Percentiles rank a stretch among this genome's conserved stretches.
Conservation (phyloP, 352 stramenopile genomes). For the Globisporangium abappressorium region DNA sequence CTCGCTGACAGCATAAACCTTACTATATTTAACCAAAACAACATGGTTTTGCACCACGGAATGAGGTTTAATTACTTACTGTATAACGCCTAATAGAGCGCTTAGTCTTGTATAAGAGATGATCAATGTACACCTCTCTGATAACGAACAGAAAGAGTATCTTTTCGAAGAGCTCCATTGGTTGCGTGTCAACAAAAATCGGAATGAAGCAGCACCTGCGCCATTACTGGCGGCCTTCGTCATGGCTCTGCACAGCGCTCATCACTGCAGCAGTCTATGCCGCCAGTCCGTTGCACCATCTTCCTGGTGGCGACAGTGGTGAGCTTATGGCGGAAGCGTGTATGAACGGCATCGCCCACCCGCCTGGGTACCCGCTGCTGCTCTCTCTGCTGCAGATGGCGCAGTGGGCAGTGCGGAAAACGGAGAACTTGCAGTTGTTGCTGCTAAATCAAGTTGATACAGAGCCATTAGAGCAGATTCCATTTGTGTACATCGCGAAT, state of each 20-base stretch:
- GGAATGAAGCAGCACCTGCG: neutral
- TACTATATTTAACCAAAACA: neutral
- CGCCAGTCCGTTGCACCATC: constrained; percentile 15
- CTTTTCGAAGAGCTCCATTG: constrained; percentile 9
- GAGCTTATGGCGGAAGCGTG: constrained; percentile 92
- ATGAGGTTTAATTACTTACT: neutral
- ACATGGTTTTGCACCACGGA: neutral
- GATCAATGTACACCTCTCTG: neutral
- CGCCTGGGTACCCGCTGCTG: constrained; percentile 91
- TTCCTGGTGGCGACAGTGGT: constrained; percentile 84
- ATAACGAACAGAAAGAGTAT: constrained; percentile 8
- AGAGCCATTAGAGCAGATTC: neutral
- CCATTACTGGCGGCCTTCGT: neutral
- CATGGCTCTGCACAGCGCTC: constrained; percentile 29
- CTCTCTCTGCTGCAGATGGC: constrained; percentile 53
- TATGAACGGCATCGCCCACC: constrained; percentile 86
- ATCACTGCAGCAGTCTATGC: constrained; percentile 23
- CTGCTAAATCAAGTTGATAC: neutral
- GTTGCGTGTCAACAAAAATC: no score
- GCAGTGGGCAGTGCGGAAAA: constrained; percentile 6
- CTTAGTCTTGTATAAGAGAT: constrained; percentile 1
- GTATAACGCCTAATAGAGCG: neutral
- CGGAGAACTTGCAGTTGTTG: neutral
- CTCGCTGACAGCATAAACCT: neutral
- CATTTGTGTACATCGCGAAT: constrained; percentile 39